These are phyloP conservation scores for Leccinum aurantiacum DNA, from an alignment of 768 basidiomycete species.

Conservation along the genomic window DNA sequence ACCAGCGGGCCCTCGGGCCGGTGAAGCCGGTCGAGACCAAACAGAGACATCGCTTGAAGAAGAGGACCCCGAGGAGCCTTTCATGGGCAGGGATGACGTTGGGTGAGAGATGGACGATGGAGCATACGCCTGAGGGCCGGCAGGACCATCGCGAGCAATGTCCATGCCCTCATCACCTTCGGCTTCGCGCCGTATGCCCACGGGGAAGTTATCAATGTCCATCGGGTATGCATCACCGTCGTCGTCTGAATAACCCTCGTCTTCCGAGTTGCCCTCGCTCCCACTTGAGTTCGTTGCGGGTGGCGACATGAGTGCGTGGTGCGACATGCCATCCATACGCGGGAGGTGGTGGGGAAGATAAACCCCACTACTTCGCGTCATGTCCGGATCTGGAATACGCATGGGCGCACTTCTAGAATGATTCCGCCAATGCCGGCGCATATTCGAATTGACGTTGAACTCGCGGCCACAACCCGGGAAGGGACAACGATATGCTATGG, in stretches of 20 bases:
- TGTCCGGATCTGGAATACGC: constrained; percentile 24
- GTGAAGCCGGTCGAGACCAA: constrained; percentile 30
- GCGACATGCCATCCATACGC: constrained; percentile 11
- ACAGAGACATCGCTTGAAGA: constrained; percentile 24
- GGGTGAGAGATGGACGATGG: constrained; percentile 7
- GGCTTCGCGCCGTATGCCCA: constrained; percentile 1
- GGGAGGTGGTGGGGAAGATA: constrained; percentile 13
- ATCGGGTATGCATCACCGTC: constrained; percentile 23
- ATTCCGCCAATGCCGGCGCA: constrained; percentile 77
- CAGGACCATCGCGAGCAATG: constrained; percentile 1
- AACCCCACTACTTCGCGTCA: constrained; percentile 4
- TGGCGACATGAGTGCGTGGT: constrained; percentile 27
- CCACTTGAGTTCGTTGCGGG: constrained; percentile 32
- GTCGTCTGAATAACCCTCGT: constrained; percentile 29
- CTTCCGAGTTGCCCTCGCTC: constrained; percentile 30
- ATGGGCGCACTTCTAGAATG: constrained; percentile 40
- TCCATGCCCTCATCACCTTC: constrained; percentile 16
- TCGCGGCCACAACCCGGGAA: constrained; percentile 72
- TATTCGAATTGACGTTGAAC: constrained; percentile 85
- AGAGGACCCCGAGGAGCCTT: constrained; percentile 23
- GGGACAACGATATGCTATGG: constrained; percentile 69
- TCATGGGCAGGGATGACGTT: constrained; percentile 5
- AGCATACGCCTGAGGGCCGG: constrained; percentile 1
- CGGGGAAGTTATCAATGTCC: constrained; percentile 22
- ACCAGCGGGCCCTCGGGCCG: constrained; percentile 16